phyloP scores from a whole-genome alignment of 345 rosid species.

The Euphorbia tirucalli region DNA sequence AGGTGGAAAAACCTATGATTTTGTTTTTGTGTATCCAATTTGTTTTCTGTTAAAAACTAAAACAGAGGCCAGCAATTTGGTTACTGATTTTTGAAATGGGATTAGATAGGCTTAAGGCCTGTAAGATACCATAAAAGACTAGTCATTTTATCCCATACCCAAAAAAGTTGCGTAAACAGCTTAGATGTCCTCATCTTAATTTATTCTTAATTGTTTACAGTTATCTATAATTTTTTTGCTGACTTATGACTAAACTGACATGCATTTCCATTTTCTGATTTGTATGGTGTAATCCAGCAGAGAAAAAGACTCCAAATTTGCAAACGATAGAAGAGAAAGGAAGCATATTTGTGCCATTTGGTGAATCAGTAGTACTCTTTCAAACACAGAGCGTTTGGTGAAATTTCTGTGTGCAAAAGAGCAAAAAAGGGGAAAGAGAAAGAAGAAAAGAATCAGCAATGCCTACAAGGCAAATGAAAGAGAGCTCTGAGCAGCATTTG shows the following conservation, averaged over 20 bases:
- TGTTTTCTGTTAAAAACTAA: constrained; percentile 25
- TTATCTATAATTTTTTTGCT: constrained; percentile 25
- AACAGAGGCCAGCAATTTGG: constrained; percentile 23
- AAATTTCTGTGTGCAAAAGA: constrained; percentile 18
- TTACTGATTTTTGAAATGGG: constrained; percentile 30
- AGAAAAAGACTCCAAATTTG: constrained; percentile 22
- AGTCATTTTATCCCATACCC: too few species aligned
- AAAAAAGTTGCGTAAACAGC: constrained; percentile 26
- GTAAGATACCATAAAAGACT: too few species aligned
- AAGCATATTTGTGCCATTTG: constrained; percentile 28
- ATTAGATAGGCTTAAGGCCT: too few species aligned
- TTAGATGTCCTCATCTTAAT: constrained; percentile 25
- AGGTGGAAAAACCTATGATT: constrained; percentile 6
- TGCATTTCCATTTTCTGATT: constrained; percentile 32
- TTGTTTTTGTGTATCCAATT: neutral
- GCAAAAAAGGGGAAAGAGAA: neutral
- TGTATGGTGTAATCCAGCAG: constrained; percentile 16
- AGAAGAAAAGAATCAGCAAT: constrained; percentile 25
- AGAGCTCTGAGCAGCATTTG: constrained; percentile 65
- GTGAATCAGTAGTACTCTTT: constrained; percentile 28
- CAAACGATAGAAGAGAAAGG: constrained; percentile 20
- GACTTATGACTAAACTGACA: constrained; percentile 36
- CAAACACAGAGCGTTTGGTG: constrained; percentile 14
- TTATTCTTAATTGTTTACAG: constrained; percentile 23
- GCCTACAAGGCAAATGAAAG: constrained; percentile 94